Base-by-base conservation (phyloP, 305 asterid genomes). In the Striga hermonthica region DNA sequence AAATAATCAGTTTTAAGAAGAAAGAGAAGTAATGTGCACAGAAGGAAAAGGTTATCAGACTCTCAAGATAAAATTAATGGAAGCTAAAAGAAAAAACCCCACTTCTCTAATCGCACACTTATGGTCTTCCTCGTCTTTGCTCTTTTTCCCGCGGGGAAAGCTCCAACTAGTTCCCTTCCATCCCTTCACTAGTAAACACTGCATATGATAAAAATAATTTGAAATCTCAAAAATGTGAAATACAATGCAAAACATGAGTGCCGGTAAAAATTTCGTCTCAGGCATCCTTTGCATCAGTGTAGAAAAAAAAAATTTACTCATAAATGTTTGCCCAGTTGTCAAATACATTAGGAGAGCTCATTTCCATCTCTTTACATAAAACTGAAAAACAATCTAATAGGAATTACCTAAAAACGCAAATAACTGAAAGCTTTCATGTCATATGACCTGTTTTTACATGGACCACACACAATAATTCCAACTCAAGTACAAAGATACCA, bases 131-230 rank as follows among this genome's bases (percentile, higher is more conserved):
- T 93, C 99, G 37, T 93, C 99, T 81, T 93, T 93, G 68, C 77
- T 93, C 87, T 93, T 93, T 74, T 93, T 93, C 8, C 99, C 99
- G 66, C 99, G 95, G 10, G 99, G 99, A 83, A 93, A 93, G 75
- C 99, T 93, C 99, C 99, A 93, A 78, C 97, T 93, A 47, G 89
- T 68, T 64, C 99, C 99, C 77, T 90, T 93, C 99, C 99, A 93
- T 58, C 99, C 99, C 80, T 93, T 93, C 67, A 93, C 99, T 62
- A 93, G 84, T 64, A 93, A 68, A 82, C 99, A 93, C 99, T 93
- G 84, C 65, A 72, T 54, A 71, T 1, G 47, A 22, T 59, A 53
- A 48, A 3, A 6, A 65, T 2, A n/a, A 58, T 15, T n/a, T 0
- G 52, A 54, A 64, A 10, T 55, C 45, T 49, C 15, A 39, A 57